Percentiles rank a stretch among this genome's conserved stretches.
phyloP scores from a whole-genome alignment of 1,139 yeast genomes.

The Taphrina deformans region DNA sequence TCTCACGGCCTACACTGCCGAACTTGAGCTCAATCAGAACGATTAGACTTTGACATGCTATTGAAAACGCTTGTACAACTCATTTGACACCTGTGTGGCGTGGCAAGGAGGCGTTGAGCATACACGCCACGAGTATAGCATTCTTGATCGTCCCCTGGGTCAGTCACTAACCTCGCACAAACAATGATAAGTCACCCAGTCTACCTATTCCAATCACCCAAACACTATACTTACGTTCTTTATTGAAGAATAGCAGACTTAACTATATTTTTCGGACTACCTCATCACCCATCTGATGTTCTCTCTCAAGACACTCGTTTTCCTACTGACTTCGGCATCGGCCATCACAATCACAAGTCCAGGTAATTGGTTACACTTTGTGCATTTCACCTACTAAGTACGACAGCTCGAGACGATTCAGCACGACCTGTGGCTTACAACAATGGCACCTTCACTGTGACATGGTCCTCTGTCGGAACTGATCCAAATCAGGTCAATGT shows the following conservation, averaged over 20 bases:
- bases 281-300: neutral
- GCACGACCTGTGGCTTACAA: conserved; percentile 18
- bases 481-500: conserved; percentile 23
- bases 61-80: neutral
- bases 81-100: neutral
- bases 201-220: neutral
- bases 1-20: no score
- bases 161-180: conserved; percentile 1
- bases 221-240: neutral
- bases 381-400: neutral
- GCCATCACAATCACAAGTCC: conserved; percentile 31
- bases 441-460: conserved; percentile 29
- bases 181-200: neutral
- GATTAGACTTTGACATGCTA: no score
- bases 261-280: no score
- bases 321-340: conserved; percentile 1
- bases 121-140: neutral
- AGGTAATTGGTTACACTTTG: neutral
- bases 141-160: conserved; percentile 5
- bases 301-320: conserved; percentile 10
- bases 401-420: conserved; percentile 8
- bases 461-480: conserved; percentile 21
- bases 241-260: no score
- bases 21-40: no score
- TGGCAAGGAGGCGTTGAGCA: neutral